Evolutionary conservation across 164 flowering plant species (phyloP).

Genomic region (Santalum album): DNA sequence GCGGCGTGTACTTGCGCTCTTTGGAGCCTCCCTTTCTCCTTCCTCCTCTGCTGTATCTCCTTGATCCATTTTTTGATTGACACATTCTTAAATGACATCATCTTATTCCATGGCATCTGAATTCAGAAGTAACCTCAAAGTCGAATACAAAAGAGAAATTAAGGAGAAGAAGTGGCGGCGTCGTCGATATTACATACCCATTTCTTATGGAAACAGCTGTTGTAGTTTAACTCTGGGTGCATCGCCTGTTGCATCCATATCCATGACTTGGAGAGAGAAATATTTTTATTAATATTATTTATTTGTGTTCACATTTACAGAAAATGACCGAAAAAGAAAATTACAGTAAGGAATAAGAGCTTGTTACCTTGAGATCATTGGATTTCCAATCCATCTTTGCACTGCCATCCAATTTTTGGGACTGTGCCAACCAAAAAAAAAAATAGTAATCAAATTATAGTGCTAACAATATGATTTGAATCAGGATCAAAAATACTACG

Average conservation of each 20-base stretch:
- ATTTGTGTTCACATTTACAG: neutral
- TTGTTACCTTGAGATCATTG: conserved; percentile 69
- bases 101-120: conserved; percentile 52
- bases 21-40: conserved; percentile 65
- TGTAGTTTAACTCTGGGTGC: conserved; percentile 91
- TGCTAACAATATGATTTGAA: too few relatives aligned
- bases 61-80: conserved; percentile 82
- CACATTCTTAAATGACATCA: conserved; percentile 37
- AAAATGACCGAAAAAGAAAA: neutral
- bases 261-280: conserved; percentile 64
- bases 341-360: neutral
- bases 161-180: neutral
- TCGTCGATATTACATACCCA: too few relatives aligned
- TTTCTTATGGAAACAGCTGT: conserved; percentile 53
- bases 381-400: conserved; percentile 67
- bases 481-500: neutral
- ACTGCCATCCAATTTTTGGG: conserved; percentile 39
- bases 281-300: too few relatives aligned
- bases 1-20: conserved; percentile 90
- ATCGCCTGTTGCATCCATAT: conserved; percentile 98
- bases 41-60: conserved; percentile 62
- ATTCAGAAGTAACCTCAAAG: neutral
- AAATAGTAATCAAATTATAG: neutral
- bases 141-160: neutral
- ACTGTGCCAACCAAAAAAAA: neutral